Conservation (phyloP, 2,329 filamentous ascomycete genomes). For the Penicillium sp. region DNA sequence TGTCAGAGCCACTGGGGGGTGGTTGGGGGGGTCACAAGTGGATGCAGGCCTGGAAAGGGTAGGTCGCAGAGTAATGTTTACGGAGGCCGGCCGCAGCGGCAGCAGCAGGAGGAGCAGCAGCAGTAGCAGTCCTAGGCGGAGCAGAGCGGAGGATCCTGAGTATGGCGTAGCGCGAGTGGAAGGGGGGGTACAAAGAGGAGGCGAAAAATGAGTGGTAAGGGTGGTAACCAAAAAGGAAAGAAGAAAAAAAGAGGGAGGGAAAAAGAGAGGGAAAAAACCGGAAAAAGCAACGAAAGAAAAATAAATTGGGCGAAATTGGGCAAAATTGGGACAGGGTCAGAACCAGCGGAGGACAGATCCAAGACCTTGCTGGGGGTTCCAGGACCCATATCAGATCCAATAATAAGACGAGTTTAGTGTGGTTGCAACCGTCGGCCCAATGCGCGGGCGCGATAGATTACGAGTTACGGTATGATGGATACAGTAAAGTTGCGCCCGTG, state of each 20-base stretch:
- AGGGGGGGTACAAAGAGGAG: slow-evolving; percentile 5
- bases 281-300: slow-evolving; percentile 1
- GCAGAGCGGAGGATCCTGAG: slow-evolving; percentile 18
- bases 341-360: slow-evolving; percentile 22
- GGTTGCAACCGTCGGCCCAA: slow-evolving; percentile 34
- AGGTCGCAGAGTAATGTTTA: slow-evolving; percentile 32
- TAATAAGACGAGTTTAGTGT: slow-evolving; percentile 37
- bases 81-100: slow-evolving; percentile 23
- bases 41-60: slow-evolving; percentile 36
- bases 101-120: no score
- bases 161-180: slow-evolving; percentile 17
- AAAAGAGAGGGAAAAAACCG: neutral
- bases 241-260: slow-evolving; percentile 6
- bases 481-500: slow-evolving; percentile 11
- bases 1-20: slow-evolving; percentile 38
- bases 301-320: slow-evolving; percentile 5
- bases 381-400: slow-evolving; percentile 43
- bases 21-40: slow-evolving; percentile 32
- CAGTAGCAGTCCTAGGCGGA: slow-evolving; percentile 15
- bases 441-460: slow-evolving; percentile 6
- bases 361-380: slow-evolving; percentile 21
- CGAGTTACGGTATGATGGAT: slow-evolving; percentile 12
- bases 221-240: slow-evolving; percentile 7
- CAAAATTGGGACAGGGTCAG: slow-evolving; percentile 18
- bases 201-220: slow-evolving; percentile 2